Evolutionary conservation across 495 filamentous ascomycete species (phyloP).

Genomic region (Penicillium samsonianum): DNA sequence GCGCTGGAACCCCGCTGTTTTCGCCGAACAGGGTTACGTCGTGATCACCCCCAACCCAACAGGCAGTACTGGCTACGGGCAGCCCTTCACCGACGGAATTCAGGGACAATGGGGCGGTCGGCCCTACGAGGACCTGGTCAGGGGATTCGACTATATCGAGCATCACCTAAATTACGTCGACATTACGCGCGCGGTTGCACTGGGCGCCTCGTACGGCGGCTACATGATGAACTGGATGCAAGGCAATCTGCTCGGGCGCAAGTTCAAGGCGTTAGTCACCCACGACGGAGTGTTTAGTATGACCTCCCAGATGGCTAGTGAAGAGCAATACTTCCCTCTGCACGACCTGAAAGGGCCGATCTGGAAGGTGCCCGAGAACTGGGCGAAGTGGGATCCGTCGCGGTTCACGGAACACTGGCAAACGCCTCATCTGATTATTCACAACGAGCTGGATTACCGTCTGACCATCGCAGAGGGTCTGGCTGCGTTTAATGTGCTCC

Average conservation of each 20-base stretch:
- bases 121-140: slow-evolving; percentile 80
- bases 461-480: slow-evolving; percentile 82
- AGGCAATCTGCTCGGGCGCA: slow-evolving; percentile 57
- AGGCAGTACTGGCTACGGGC: slow-evolving; percentile 83
- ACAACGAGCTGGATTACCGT: slow-evolving; percentile 89
- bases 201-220: slow-evolving; percentile 86
- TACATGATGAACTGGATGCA: slow-evolving; percentile 77
- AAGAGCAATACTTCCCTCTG: slow-evolving; percentile 87
- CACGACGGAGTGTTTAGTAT: slow-evolving; percentile 91
- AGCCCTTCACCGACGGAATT: slow-evolving; percentile 76
- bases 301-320: slow-evolving; percentile 68
- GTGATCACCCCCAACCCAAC: slow-evolving; percentile 88
- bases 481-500: slow-evolving; percentile 85
- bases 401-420: slow-evolving; percentile 69
- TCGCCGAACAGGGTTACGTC: slow-evolving; percentile 89
- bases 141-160: slow-evolving; percentile 75
- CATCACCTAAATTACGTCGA: slow-evolving; percentile 74
- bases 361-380: slow-evolving; percentile 72
- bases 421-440: slow-evolving; percentile 86
- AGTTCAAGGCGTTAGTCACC: slow-evolving; percentile 86
- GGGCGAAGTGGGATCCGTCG: slow-evolving; percentile 82
- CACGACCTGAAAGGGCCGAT: slow-evolving; percentile 79
- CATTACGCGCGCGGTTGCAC: slow-evolving; percentile 70
- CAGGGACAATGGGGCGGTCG: slow-evolving; percentile 73
- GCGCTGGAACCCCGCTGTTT: slow-evolving; percentile 88